Base-by-base conservation (phyloP, 805 yeast species). In the Saturnispora saitoi region DNA sequence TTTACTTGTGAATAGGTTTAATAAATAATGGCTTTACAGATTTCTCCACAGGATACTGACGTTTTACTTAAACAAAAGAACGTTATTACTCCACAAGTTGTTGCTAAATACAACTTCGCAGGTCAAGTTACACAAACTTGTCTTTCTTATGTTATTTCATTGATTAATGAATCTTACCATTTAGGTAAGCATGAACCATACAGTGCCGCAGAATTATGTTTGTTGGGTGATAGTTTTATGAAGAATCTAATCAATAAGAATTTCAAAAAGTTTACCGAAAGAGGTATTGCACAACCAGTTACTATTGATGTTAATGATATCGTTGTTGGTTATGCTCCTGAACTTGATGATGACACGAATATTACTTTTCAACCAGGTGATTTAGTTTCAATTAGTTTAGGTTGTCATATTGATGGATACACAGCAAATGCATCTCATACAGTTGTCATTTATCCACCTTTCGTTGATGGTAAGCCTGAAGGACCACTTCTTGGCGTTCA, bases 361-460 rank as follows among this genome's bases (percentile, higher is more conserved):
- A 58, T 71, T 51, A 64, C 66, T 47, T 78, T 86, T 57, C 63
- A 66, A 48, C 78, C 80, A 22, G 98, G 98, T 45, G 97, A 93
- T 64, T 73, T 90, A 43, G 87, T 87, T 31, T 90, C 91, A 53
- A 76, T 93, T 50, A 71, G 85, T 11, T 72, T 91, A 28, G 99
- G 97, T 43, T 90, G 84, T 51, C 97, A 93, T 55, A 78, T 93
- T 56, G 99, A 93, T 66, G 99, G 99, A 48, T 93, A 90, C 70
- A 86, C 97, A 11, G 81, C 95, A 1, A 78, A 80, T 63, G 80
- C 79, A 10, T 80, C 95, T 28, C 99, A 93, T 66, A 90, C 97
- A 2, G 61, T 88, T 53, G 93, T 89, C 29, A 80, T 89, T 47
- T 85, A 79, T 58, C 95, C 95, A 46, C 79, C 81, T 30, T 82